Evolutionary conservation across 495 filamentous ascomycete genomes (phyloP), one percentile per base, ranked within the genome.

Genomic region (Ascodesmis nigricans): DNA sequence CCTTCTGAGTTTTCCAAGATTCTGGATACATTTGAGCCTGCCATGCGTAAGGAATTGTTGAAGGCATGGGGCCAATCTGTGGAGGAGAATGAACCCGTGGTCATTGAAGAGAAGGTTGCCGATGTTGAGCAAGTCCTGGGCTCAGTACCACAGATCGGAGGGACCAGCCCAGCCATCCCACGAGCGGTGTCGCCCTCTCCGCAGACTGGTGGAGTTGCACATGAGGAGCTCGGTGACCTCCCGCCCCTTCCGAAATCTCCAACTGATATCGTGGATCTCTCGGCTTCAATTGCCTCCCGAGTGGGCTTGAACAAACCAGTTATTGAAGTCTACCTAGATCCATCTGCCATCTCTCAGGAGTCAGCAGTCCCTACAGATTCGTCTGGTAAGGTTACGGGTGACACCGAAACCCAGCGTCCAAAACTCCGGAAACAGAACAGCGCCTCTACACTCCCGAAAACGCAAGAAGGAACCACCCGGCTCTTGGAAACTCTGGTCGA

Each of bases 401-500:
- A 14, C 8, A 31, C 48, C 6, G 36, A 40, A 13, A 62, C 54
- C n/a, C n/a, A 52, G 24, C 34, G 43, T 22, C 36, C 40, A 14
- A 52, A 52, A 28, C 39, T 52, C 29, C 39, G 31, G 31, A 50
- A 31, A 24, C 33, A 48, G 29, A 49, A 45, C 22, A 49, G 38
- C 36, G 47, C 47, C 35, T 44, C 48, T 10, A 52, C 45, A 22
- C 23, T 50, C 8, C 48, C 49, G 3, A 67, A 67, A 34, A 43
- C 53, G 14, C 61, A 62, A 25, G 62, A 64, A 37, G 63, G 65
- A 29, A 59, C 55, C 22, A 50, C 53, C 5, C 59, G 63, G 21
- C 52, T 90, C 20, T 65, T 93, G 2, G 64, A 67, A 23, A 87
- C 76, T 42, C 79, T 75, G 31, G 78, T 90, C 41, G 58, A 64